phyloP scores from a whole-genome alignment of 257 asterid species.

The Nicotiana knightiana region DNA sequence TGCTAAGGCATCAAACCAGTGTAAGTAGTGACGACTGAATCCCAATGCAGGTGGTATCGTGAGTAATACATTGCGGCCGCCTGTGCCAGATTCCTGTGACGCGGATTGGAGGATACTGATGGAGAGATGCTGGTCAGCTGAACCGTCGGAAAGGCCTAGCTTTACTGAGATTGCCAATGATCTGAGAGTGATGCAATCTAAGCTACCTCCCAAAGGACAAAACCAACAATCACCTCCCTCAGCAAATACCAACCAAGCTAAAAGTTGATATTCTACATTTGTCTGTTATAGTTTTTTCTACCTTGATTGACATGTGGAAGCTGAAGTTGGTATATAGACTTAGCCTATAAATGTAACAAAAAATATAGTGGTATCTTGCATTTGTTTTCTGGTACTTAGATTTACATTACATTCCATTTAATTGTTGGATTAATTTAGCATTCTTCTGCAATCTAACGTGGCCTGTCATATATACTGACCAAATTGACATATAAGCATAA shows the following conservation, averaged over 20 bases:
- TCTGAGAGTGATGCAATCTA: slow-evolving; percentile 66
- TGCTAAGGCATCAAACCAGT: not conserved
- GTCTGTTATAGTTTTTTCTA: not conserved
- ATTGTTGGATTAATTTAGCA: not conserved
- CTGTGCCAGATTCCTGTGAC: slow-evolving; percentile 74
- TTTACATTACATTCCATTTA: not conserved
- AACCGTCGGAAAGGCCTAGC: slow-evolving; percentile 82
- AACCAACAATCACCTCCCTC: slow-evolving; percentile 34
- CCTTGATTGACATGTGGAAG: not conserved
- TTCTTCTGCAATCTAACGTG: not conserved
- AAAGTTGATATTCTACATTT: slow-evolving; percentile 23
- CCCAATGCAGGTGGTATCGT: slow-evolving; percentile 73
- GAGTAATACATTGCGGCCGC: slow-evolving; percentile 89
- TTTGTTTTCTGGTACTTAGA: not conserved
- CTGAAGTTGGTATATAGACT: slow-evolving; percentile 15
- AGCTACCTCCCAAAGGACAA: slow-evolving; percentile 64
- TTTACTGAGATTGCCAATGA: slow-evolving; percentile 73
- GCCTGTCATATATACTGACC: not conserved
- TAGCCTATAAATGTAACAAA: not conserved
- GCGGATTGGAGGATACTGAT: slow-evolving; percentile 71
- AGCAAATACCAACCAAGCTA: slow-evolving; percentile 39
- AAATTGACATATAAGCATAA: not conserved
- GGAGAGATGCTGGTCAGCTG: slow-evolving; percentile 97
- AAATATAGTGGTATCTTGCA: not conserved
- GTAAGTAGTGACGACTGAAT: not conserved